Base-by-base conservation (phyloP, 2,329 filamentous ascomycete species). In the Tolypocladium ophioglossoides region DNA sequence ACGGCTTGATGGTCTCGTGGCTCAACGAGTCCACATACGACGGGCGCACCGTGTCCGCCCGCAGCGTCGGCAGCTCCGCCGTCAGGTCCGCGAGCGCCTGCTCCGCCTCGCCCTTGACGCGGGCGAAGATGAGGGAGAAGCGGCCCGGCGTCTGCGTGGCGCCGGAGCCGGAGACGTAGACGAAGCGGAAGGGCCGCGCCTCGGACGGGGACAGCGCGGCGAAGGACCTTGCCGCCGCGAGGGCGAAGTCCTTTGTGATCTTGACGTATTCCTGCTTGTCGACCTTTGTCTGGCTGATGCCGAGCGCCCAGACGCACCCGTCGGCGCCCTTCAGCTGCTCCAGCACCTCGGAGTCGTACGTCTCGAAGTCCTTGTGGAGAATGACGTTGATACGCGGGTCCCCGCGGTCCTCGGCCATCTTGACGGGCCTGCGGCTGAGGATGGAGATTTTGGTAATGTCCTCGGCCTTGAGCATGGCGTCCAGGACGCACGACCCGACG, bases 231-330 rank as follows among this genome's bases (percentile, higher is more conserved):
- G 84, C 85, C 0, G 84, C 85, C 2, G 76, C 78, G 1, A 89
- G 64, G 1, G 86, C 68, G 64, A 83, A 89, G 63, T 83, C 78
- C 56, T 82, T 76, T 0, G 86, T 90, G 63, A 91, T 87, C 51
- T 78, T 77, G 47, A 82, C 70, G 63, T 90, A 90, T 50, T 87
- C 78, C 78, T 85, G 80, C 56, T 79, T 81, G 54, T 64, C 64
- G 9, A 88, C 84, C 41, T 77, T 70, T 12, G 67, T 80, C 62
- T 84, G 78, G 57, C 79, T 83, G 50, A 84, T 82, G 0, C 87
- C 87, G 48, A 86, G 73, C 0, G 87, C 86, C 87, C 87, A 91
- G 1, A 91, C 83, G 56, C 83, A 86, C 2, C 83, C 86, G 9
- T 78, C 71, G 0, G 86, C 87, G 24, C 80, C 86, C 52, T 76